Evolutionary conservation across 345 rosid genomes (phyloP).

Genomic region (Anastatica hierochuntica): DNA sequence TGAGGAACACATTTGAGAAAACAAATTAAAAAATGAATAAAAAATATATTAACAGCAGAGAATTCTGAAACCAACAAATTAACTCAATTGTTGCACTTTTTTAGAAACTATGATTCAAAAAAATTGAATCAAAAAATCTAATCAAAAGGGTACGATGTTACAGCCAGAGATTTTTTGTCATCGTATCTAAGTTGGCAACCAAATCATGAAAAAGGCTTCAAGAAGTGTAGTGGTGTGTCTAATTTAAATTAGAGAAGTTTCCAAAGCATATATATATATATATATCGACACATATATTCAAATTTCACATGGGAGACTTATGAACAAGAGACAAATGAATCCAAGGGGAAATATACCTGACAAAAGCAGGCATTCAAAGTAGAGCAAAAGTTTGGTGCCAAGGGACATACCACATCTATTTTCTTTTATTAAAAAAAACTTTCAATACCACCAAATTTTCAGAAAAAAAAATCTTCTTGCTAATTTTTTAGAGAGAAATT

Average conservation of each 20-base stretch:
- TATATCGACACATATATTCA: too few species aligned
- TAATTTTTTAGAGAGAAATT: too few species aligned
- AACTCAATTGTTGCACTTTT: conserved; percentile 18
- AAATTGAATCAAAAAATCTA: conserved; percentile 19
- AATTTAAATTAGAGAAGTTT: conserved; percentile 29
- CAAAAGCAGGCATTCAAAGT: conserved; percentile 30
- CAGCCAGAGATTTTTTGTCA: conserved; percentile 23
- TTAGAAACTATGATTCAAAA: background rate
- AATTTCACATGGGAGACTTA: conserved; percentile 27
- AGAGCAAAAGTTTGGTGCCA: conserved; percentile 24
- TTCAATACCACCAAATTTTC: too few species aligned
- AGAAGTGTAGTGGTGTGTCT: conserved; percentile 28
- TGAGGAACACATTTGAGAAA: conserved; percentile 2
- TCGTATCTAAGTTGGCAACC: conserved; percentile 24
- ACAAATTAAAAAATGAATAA: background rate
- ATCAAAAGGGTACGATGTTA: conserved; percentile 24
- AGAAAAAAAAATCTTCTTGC: too few species aligned
- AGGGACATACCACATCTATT: conserved; percentile 24
- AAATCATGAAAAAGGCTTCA: conserved; percentile 24
- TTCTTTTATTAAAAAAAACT: too few species aligned
- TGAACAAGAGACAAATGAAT: conserved; percentile 26
- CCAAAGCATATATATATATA: conserved; percentile 17
- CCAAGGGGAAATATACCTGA: conserved; percentile 29
- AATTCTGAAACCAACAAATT: background rate
- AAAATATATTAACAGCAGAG: background rate